A percentile compares a stretch with the other conserved stretches of the same genome.
Evolutionary conservation across 2,329 filamentous ascomycete genomes (phyloP).

Genomic region (Fusarium sp.): DNA sequence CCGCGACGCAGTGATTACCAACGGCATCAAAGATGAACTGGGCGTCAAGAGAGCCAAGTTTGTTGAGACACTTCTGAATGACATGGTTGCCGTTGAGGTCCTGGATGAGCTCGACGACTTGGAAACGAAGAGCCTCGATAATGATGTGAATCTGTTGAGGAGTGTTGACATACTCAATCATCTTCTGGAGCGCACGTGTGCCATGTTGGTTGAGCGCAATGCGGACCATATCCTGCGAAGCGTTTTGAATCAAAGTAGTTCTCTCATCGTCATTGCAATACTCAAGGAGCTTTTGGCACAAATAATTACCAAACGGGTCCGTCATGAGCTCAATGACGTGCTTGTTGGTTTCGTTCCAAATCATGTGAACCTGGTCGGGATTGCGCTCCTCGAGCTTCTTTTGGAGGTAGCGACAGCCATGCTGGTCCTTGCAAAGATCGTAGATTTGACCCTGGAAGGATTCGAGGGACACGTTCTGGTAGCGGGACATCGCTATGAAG

Average conservation of each 20-base stretch:
- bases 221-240: constrained; percentile 85
- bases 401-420: constrained; percentile 95
- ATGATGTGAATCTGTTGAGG: constrained; percentile 87
- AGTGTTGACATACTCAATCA: constrained; percentile 97
- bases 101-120: constrained; percentile 94
- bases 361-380: constrained; percentile 86
- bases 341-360: constrained; percentile 92
- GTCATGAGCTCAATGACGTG: constrained; percentile 99
- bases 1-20: constrained; percentile 84
- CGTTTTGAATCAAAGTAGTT: constrained; percentile 90
- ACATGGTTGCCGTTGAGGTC: constrained; percentile 99
- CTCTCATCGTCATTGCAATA: constrained; percentile 96
- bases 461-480: constrained; percentile 84
- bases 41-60: constrained; percentile 83
- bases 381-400: constrained; percentile 95
- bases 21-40: constrained; percentile 98
- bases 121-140: constrained; percentile 82
- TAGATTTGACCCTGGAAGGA: constrained; percentile 86
- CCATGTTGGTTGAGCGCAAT: constrained; percentile 98
- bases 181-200: constrained; percentile 96
- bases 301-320: constrained; percentile 98
- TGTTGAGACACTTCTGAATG: constrained; percentile 98
- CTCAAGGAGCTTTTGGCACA: constrained; percentile 98
- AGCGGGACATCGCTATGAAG: constrained; percentile 75
- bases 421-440: constrained; percentile 94